A percentile compares a stretch with the other conserved stretches of the same genome.
Conservation (phyloP, 139 green algal species). For the Parachlorella kessleri region DNA sequence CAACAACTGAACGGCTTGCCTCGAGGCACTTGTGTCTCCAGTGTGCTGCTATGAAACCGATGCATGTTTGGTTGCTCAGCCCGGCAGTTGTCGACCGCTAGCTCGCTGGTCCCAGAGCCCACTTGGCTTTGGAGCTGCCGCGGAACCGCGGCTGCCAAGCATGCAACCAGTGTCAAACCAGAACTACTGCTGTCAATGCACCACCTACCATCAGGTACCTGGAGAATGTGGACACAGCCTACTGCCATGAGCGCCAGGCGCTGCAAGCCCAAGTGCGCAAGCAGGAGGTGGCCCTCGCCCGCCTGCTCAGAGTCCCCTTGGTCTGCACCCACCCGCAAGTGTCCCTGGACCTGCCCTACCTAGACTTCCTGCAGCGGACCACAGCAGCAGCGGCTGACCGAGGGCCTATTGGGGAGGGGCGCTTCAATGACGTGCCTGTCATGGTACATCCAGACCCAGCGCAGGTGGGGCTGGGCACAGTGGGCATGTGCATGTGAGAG, state of each 20-base stretch:
- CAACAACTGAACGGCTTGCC: background rate
- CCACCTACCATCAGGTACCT: constrained; percentile 32
- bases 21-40: background rate
- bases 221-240: background rate
- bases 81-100: too few species aligned
- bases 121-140: too few species aligned
- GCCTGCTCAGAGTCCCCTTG: constrained; percentile 24
- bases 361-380: constrained; percentile 19
- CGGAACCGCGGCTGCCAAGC: too few species aligned
- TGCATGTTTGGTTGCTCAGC: too few species aligned
- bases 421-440: background rate
- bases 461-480: too few species aligned
- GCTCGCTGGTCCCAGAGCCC: too few species aligned
- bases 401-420: background rate
- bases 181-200: too few species aligned
- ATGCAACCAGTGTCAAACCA: too few species aligned
- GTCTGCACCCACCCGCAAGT: constrained; percentile 16
- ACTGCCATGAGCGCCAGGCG: constrained; percentile 12
- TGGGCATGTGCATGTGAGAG: too few species aligned
- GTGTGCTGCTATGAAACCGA: background rate
- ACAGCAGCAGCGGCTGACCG: constrained; percentile 19
- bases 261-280: background rate
- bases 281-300: constrained; percentile 26
- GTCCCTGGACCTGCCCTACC: constrained; percentile 16
- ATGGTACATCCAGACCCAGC: background rate